Base-by-base conservation (phyloP, 768 basidiomycete genomes). In the Boletus patriciae region DNA sequence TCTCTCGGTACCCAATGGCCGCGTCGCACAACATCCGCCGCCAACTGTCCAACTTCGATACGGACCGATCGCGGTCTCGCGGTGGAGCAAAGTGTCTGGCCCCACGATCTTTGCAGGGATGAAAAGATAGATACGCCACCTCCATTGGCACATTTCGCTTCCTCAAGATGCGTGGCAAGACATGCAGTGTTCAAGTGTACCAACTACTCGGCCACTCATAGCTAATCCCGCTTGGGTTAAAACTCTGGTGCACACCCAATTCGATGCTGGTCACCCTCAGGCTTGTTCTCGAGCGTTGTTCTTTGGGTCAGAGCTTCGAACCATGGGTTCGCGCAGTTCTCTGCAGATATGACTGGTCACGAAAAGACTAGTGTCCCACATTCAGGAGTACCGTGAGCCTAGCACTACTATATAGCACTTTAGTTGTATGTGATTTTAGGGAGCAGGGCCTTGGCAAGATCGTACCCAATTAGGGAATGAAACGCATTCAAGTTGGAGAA, bases 51-150 rank as follows among this genome's bases (percentile, higher is more conserved):
- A 31, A 55, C 58, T 57, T 62, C 73, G 80, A 42, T 92, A 88
- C 62, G 88, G 89, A 1, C 86, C 86, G 23, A 74, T 90, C 11
- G 82, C 81, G 6, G 58, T 71, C 19, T 85, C 88, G 37, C 82
- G 70, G 7, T 88, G 83, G 84, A 91, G 90, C 72, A 90, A 84
- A 71, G 90, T 87, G 36, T 76, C 82, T 18, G 90, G 90, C 7
- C 90, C 90, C 1, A 49, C 72, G 34, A 64, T 76, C 19, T 72
- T 88, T 50, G 78, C 79, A 34, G 90, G 90, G 36, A 82, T 91
- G 82, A 80, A 83, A 60, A 79, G 88, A 65, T 90, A 76, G 81
- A 46, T 48, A 44, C 59, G 19, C 46, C 50, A 31, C 13, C 31
- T 31, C 10, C 19, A 19, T 34, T 46, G 46, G 46, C 25, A 43